Base-by-base conservation (phyloP, 805 yeast species). In the Kluyveromyces aestuarii region DNA sequence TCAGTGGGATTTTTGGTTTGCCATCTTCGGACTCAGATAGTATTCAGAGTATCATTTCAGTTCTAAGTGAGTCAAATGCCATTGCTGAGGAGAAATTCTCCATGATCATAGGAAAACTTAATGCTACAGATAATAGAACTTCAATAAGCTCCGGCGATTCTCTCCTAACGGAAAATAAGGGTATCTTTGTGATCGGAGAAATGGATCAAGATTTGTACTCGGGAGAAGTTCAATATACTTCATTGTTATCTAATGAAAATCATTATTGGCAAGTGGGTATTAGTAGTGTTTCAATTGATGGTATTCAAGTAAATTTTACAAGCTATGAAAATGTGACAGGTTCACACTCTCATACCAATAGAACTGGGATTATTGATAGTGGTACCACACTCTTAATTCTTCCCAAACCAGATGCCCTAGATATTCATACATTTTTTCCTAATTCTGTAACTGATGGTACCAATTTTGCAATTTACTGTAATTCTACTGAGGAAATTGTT, bases 351-450 rank as follows among this genome's bases (percentile, higher is more conserved):
- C 52, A 59, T 35, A 48, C 37, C 18, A 54, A 64, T n/a, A 66
- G 76, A 57, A 51, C 60, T 3, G 81, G 79, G 7, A 70, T 81
- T 27, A 67, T 82, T 18, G 88, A 82, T 60, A 77, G 84, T 7
- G 88, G 87, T 19, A 81, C 87, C 2, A 81, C 87, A 0, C 75
- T 82, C 2, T 62, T 82, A 25, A 77, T 78, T 2, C 62, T 80
- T 40, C 79, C 84, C 6, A 62, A 73, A 11, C 66, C 61, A 21
- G 87, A 82, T 57, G 86, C 87, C 1, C 50, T 70, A 39, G 66
- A 52, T 19, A 48, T 81, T 14, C 87, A 82, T 57, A 63, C 81
- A 5, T 77, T 69, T 55, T 80, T 82, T 46, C 53, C 59, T 14
- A 61, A 68, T 37, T 68, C 80, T 8, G 62, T 77, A 50, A 72